Conservation (phyloP, 2,329 filamentous ascomycete genomes). For the Ophiostoma quercus region DNA sequence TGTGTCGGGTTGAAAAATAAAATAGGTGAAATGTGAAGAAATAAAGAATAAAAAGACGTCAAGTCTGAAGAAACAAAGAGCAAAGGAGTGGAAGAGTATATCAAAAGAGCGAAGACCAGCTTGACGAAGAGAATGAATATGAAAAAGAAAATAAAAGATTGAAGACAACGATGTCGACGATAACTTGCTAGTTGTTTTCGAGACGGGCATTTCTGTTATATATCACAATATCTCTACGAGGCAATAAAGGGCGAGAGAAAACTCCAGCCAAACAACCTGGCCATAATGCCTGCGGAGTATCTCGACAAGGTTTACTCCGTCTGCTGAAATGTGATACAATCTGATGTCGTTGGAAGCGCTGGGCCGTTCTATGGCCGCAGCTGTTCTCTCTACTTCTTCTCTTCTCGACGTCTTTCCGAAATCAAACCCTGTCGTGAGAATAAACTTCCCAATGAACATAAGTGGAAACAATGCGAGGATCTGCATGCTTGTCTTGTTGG, state of each 20-base stretch:
- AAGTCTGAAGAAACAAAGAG: constrained; percentile 21
- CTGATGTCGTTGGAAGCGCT: neutral
- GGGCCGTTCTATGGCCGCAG: neutral
- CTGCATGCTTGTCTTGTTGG: neutral
- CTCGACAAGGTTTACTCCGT: neutral
- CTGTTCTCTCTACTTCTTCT: neutral
- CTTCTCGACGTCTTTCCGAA: neutral
- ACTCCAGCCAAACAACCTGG: neutral
- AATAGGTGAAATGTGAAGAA: neutral
- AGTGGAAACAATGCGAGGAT: neutral
- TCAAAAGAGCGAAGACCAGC: constrained; percentile 19
- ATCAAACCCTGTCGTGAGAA: neutral
- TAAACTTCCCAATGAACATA: neutral
- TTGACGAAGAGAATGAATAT: neutral
- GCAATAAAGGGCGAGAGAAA: neutral
- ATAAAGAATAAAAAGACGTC: neutral
- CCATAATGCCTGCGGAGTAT: neutral
- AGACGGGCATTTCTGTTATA: neutral
- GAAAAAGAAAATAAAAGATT: neutral
- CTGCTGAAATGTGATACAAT: neutral
- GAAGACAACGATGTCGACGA: neutral
- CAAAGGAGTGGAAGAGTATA: constrained; percentile 22
- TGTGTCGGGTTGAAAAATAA: constrained; percentile 24
- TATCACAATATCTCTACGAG: neutral
- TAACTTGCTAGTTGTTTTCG: neutral